phyloP scores from a whole-genome alignment of 805 yeast species.

The Lipomyces sp. region DNA sequence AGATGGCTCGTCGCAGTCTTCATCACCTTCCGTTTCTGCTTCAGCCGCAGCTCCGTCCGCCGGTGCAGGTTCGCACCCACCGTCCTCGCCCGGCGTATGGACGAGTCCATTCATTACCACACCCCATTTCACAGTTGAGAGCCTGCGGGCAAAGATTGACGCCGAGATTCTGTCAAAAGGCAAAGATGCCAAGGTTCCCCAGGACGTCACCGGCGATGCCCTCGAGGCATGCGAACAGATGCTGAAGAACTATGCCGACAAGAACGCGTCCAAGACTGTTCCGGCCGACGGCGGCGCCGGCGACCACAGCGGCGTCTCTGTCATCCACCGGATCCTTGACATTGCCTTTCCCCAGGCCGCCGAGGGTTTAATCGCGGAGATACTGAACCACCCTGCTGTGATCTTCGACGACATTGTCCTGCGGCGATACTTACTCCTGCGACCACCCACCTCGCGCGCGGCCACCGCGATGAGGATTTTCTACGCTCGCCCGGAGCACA shows the following conservation, averaged over 20 bases:
- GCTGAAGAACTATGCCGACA: background rate
- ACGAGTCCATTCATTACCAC: conserved; percentile 2
- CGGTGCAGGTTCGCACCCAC: too few relatives aligned
- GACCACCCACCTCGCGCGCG: conserved; percentile 26
- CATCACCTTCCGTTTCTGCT: too few relatives aligned
- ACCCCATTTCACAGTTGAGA: conserved; percentile 12
- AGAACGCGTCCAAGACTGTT: background rate
- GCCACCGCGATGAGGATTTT: conserved; percentile 22
- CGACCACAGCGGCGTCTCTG: conserved; percentile 5
- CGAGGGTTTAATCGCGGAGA: conserved; percentile 15
- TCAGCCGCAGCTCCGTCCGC: too few relatives aligned
- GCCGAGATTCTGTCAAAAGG: conserved; percentile 8
- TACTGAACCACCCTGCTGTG: conserved; percentile 21
- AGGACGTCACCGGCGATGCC: conserved; percentile 8
- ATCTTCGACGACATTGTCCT: conserved; percentile 17
- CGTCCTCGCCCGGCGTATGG: too few relatives aligned
- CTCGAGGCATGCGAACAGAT: conserved; percentile 17
- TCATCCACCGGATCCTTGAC: background rate
- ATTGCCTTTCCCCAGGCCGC: conserved; percentile 11
- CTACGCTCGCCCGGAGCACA: conserved; percentile 13
- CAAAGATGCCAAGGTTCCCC: background rate
- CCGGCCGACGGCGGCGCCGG: background rate
- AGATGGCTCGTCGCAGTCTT: too few relatives aligned
- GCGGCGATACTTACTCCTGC: conserved; percentile 23
- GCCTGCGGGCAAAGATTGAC: conserved; percentile 1